Evolutionary conservation across 2,329 filamentous ascomycete species (phyloP).

Genomic region (Lachnellula subtilissima): DNA sequence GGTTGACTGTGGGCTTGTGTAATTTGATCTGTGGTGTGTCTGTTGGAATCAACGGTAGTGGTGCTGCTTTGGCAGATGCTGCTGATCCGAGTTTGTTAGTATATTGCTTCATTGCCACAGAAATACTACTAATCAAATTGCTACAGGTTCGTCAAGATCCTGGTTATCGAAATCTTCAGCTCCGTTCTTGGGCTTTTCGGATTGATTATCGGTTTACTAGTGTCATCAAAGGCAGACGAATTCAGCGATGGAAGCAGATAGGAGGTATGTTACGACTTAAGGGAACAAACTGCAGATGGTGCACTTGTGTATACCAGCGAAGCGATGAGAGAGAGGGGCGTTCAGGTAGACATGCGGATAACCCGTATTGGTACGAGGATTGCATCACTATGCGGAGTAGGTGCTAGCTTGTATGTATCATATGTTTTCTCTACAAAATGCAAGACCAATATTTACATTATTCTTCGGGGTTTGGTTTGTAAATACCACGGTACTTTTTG

Average conservation of each 20-base stretch:
- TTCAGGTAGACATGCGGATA: slow-evolving; percentile 21
- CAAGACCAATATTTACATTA: neutral
- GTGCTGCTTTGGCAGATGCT: slow-evolving; percentile 92
- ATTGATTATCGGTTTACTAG: slow-evolving; percentile 85
- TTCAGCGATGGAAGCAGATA: slow-evolving; percentile 31
- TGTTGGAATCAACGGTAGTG: slow-evolving; percentile 96
- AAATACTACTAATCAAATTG: slow-evolving; percentile 11
- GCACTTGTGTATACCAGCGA: slow-evolving; percentile 21
- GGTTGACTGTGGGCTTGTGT: slow-evolving; percentile 89
- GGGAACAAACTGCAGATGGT: neutral
- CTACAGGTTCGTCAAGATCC: slow-evolving; percentile 89
- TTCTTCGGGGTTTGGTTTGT: no score
- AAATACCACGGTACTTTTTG: neutral
- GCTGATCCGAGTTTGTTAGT: slow-evolving; percentile 84
- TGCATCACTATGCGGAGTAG: slow-evolving; percentile 14
- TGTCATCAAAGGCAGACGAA: slow-evolving; percentile 72
- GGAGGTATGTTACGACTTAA: slow-evolving; percentile 41
- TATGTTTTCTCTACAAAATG: slow-evolving; percentile 5
- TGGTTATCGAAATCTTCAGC: slow-evolving; percentile 99
- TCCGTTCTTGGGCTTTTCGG: slow-evolving; percentile 95
- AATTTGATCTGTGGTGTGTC: slow-evolving; percentile 95
- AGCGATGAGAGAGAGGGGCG: slow-evolving; percentile 12
- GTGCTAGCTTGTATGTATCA: slow-evolving; percentile 25
- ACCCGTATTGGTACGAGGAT: slow-evolving; percentile 7
- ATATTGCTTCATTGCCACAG: neutral